Evolutionary conservation across 345 rosid genomes (phyloP).

Genomic region (Physaria fendleri): DNA sequence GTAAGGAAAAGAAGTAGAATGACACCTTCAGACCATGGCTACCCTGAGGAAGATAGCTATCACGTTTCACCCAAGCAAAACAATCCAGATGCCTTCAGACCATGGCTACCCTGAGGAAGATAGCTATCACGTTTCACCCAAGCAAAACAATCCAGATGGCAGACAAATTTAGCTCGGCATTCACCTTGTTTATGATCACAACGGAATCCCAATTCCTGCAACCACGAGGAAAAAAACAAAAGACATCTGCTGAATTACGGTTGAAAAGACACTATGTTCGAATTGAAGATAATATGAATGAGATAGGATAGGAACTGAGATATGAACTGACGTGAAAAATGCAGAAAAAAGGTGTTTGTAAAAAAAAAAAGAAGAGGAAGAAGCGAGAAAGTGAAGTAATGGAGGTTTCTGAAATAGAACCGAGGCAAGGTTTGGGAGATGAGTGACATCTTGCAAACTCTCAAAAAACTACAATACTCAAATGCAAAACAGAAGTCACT

Average conservation of each 20-base stretch:
- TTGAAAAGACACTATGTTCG: conserved; percentile 2
- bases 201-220: conserved; percentile 85
- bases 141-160: conserved; percentile 98
- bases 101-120: conserved; percentile 98
- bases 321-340: conserved; percentile 10
- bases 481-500: conserved; percentile 7
- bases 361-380: no score
- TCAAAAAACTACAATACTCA: conserved; percentile 5
- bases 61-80: conserved; percentile 99
- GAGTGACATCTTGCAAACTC: conserved; percentile 11
- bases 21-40: conserved; percentile 97
- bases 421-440: conserved; percentile 3
- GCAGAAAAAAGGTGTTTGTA: neutral
- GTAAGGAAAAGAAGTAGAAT: conserved; percentile 7
- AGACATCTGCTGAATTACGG: neutral
- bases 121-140: conserved; percentile 99
- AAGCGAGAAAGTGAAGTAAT: neutral
- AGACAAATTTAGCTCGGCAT: conserved; percentile 86
- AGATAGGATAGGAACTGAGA: conserved; percentile 3
- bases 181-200: conserved; percentile 91
- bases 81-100: conserved; percentile 98
- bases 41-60: conserved; percentile 98
- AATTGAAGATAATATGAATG: neutral
- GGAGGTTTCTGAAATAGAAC: neutral
- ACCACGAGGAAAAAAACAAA: conserved; percentile 22